Evolutionary conservation across 192 early-diverging fungal species (phyloP).

Genomic region (Coemansia sp.): DNA sequence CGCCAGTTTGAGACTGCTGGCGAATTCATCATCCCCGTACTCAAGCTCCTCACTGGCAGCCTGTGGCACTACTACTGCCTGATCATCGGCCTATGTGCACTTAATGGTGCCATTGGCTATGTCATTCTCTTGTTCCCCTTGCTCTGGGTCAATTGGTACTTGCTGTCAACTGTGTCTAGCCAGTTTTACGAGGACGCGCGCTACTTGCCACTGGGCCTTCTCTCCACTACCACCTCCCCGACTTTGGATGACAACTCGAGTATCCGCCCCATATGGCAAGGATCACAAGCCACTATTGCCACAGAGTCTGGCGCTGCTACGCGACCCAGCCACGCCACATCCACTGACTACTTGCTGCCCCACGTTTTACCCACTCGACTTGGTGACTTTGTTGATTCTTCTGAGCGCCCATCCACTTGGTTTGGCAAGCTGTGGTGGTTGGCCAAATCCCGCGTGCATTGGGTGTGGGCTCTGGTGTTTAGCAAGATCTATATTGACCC

Average conservation of each 20-base stretch:
- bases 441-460: neutral
- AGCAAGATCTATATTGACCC: constrained; percentile 51
- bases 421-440: constrained; percentile 13
- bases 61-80: constrained; percentile 52
- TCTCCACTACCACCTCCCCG: neutral
- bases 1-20: constrained; percentile 71
- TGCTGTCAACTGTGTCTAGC: constrained; percentile 33
- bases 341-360: constrained; percentile 45
- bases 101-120: constrained; percentile 40
- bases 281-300: neutral
- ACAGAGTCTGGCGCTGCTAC: neutral
- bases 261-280: neutral
- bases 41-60: constrained; percentile 43
- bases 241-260: neutral
- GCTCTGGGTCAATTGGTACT: constrained; percentile 43
- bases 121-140: constrained; percentile 44
- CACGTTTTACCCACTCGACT: constrained; percentile 42
- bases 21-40: constrained; percentile 47
- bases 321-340: constrained; percentile 35
- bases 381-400: constrained; percentile 18
- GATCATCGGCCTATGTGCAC: constrained; percentile 50
- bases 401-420: constrained; percentile 15
- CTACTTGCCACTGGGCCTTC: constrained; percentile 40
- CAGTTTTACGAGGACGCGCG: constrained; percentile 45
- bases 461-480: constrained; percentile 18